A percentile compares a stretch with the other conserved stretches of the same genome.
Conservation (phyloP, 2,329 filamentous ascomycete genomes). For the Venturia oleaginea region DNA sequence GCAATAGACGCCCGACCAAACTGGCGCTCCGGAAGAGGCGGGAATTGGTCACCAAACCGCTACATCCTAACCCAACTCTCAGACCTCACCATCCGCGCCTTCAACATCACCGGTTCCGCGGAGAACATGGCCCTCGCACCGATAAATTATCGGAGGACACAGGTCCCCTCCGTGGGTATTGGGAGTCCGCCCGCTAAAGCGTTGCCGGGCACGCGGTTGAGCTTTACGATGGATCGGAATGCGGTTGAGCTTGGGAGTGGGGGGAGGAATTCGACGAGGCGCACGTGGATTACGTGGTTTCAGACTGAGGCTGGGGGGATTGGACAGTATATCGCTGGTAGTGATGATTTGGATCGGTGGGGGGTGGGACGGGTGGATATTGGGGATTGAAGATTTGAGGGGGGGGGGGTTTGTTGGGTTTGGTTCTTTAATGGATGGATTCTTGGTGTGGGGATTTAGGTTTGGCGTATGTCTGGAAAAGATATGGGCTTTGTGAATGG, state of each 20-base stretch:
- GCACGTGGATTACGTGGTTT: constrained; percentile 7
- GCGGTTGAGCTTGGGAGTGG: not conserved
- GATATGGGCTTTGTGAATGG: no score
- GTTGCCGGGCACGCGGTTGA: not conserved
- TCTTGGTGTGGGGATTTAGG: no score
- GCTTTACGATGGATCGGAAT: not conserved
- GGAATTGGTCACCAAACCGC: not conserved
- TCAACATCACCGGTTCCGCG: constrained; percentile 1
- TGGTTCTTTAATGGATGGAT: no score
- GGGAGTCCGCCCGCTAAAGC: not conserved
- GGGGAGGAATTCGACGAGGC: constrained; percentile 5
- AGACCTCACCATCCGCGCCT: not conserved
- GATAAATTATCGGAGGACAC: not conserved
- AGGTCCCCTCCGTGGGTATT: not conserved
- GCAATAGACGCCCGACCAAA: not conserved
- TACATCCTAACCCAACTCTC: constrained; percentile 5
- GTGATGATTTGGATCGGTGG: constrained; percentile 3
- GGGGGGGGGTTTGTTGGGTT: no score
- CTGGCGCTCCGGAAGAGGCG: not conserved
- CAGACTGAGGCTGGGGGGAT: not conserved
- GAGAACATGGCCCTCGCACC: constrained; percentile 4
- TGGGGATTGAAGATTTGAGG: not conserved
- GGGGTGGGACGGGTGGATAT: not conserved
- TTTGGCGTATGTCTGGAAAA: no score
- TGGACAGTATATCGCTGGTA: not conserved